Percentiles rank a stretch among this genome's conserved stretches.
phyloP scores from a whole-genome alignment of 805 yeast species.

The Candida corydali region DNA sequence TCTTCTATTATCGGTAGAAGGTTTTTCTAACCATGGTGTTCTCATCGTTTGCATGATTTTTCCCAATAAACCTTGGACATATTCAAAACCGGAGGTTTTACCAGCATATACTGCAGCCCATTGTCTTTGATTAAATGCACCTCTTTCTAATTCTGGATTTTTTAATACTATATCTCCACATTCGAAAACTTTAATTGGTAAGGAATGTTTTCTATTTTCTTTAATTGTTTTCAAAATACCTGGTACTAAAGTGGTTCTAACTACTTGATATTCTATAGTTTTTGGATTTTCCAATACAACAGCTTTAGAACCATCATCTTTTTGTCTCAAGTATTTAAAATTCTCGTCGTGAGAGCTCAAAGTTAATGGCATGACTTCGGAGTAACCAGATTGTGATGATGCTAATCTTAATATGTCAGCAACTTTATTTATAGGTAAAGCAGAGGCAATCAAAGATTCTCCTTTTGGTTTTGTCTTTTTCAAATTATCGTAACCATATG shows the following conservation, averaged over 20 bases:
- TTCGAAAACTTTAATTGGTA: constrained; percentile 94
- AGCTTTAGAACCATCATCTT: constrained; percentile 72
- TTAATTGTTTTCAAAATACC: constrained; percentile 92
- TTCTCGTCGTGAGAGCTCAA: constrained; percentile 96
- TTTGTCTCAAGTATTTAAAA: constrained; percentile 74
- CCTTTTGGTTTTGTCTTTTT: constrained; percentile 67
- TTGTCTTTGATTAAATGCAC: constrained; percentile 86
- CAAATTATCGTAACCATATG: constrained; percentile 89
- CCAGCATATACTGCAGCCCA: constrained; percentile 96
- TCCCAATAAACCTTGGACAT: constrained; percentile 89
- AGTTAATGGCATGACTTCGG: constrained; percentile 93
- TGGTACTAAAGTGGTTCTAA: constrained; percentile 89
- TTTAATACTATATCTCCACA: constrained; percentile 92
- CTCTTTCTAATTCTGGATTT: constrained; percentile 75
- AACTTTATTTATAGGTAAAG: constrained; percentile 87
- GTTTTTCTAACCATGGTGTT: constrained; percentile 71
- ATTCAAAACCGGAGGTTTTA: constrained; percentile 91
- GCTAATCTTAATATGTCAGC: constrained; percentile 88
- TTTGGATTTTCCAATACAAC: constrained; percentile 95
- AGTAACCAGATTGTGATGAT: constrained; percentile 92
- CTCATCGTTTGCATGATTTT: constrained; percentile 95
- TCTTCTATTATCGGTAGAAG: constrained; percentile 48
- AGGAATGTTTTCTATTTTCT: constrained; percentile 92
- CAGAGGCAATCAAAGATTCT: constrained; percentile 75
- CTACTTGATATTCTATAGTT: constrained; percentile 95